phyloP scores from a whole-genome alignment of 2,329 filamentous ascomycete genomes.

The Clarireedia sp. region DNA sequence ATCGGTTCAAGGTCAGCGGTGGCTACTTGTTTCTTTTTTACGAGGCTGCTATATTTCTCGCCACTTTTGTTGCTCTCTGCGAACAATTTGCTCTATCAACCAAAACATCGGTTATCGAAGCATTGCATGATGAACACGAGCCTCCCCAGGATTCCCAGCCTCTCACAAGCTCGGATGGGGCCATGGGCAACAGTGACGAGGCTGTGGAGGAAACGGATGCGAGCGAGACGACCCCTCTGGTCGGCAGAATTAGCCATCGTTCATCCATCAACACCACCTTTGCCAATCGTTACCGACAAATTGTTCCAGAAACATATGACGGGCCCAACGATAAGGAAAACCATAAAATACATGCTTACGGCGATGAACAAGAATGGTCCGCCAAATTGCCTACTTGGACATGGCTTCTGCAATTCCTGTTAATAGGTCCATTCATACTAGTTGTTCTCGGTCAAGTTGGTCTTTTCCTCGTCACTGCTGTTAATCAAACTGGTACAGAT shows the following conservation, averaged over 20 bases:
- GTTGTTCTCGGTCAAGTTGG: constrained; percentile 71
- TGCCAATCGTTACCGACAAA: constrained; percentile 39
- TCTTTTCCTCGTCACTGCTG: constrained; percentile 61
- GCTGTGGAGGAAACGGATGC: constrained; percentile 26
- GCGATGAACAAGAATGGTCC: constrained; percentile 81
- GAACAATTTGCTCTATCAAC: constrained; percentile 72
- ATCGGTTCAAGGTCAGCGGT: constrained; percentile 62
- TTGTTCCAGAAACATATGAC: constrained; percentile 22
- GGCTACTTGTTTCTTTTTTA: constrained; percentile 79
- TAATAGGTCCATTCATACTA: constrained; percentile 70
- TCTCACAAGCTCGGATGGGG: constrained; percentile 29
- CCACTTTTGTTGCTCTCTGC: constrained; percentile 65
- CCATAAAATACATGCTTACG: constrained; percentile 42
- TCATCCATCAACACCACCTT: constrained; percentile 52
- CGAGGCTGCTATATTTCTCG: constrained; percentile 65
- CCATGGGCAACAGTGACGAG: constrained; percentile 30
- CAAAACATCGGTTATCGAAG: constrained; percentile 61
- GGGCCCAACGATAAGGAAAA: constrained; percentile 23
- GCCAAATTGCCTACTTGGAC: constrained; percentile 69
- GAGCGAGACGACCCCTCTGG: constrained; percentile 49
- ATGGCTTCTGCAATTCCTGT: constrained; percentile 79
- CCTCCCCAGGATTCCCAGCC: constrained; percentile 23
- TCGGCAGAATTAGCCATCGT: constrained; percentile 33
- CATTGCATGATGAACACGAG: constrained; percentile 44
- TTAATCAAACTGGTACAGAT: constrained; percentile 77